A percentile compares a stretch with the other conserved stretches of the same genome.
These are phyloP conservation scores for Chlorencoelia australis DNA, from an alignment of 2,329 filamentous ascomycete species.

Conservation along the genomic window DNA sequence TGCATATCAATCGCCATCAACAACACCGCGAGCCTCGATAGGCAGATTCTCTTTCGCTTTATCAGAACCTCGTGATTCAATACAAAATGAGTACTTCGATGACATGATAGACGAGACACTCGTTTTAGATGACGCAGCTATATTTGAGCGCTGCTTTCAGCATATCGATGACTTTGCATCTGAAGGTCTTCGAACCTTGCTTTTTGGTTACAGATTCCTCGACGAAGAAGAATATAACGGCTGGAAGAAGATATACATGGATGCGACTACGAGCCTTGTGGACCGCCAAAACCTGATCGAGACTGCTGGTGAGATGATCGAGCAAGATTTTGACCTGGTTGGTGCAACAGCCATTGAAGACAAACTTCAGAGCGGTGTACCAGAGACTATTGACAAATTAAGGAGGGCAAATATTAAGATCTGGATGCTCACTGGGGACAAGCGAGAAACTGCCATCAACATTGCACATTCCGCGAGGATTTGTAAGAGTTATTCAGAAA, in stretches of 20 bases:
- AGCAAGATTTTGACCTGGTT: conserved; percentile 71
- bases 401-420: conserved; percentile 77
- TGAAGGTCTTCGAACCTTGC: conserved; percentile 74
- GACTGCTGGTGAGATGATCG: conserved; percentile 68
- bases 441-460: conserved; percentile 85
- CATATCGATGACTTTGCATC: conserved; percentile 83
- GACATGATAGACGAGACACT: conserved; percentile 49
- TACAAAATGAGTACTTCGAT: conserved; percentile 40
- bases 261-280: conserved; percentile 73
- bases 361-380: conserved; percentile 80
- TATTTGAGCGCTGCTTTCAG: conserved; percentile 65
- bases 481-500: conserved; percentile 58
- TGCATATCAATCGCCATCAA: conserved; percentile 32
- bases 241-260: conserved; percentile 70
- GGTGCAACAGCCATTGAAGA: conserved; percentile 92
- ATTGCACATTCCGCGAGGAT: conserved; percentile 80
- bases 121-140: conserved; percentile 45
- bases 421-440: conserved; percentile 95
- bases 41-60: conserved; percentile 22
- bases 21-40: conserved; percentile 33
- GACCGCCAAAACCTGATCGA: conserved; percentile 74
- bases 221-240: conserved; percentile 60
- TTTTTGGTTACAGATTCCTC: conserved; percentile 73
- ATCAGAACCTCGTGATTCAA: conserved; percentile 26
- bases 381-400: conserved; percentile 83